Conservation (phyloP, 768 basidiomycete genomes). For the Rubroboletus pulcherrimus region DNA sequence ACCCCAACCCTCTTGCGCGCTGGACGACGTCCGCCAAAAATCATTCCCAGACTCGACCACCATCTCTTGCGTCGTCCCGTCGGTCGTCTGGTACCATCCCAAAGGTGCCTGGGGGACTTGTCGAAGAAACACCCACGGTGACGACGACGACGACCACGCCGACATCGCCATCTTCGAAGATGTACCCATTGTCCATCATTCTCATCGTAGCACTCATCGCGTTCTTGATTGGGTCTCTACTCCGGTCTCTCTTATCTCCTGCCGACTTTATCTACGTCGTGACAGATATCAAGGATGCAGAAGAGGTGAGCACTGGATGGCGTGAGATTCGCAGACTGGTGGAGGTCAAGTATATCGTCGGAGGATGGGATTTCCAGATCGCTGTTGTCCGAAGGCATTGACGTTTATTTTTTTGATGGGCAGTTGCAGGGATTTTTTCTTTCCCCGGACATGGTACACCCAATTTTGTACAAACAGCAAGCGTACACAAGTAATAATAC, state of each 20-base stretch:
- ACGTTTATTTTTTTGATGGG: not conserved
- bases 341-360: conserved; percentile 76
- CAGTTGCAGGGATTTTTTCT: not conserved
- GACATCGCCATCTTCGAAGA: conserved; percentile 3
- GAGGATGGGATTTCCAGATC: conserved; percentile 87
- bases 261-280: conserved; percentile 88
- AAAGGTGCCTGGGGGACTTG: conserved; percentile 38
- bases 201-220: conserved; percentile 80
- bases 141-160: conserved; percentile 3
- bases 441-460: not conserved
- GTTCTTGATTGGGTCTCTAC: conserved; percentile 86
- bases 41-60: conserved; percentile 15
- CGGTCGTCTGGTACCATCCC: conserved; percentile 21
- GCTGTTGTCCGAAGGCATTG: conserved; percentile 76
- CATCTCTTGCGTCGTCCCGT: conserved; percentile 22
- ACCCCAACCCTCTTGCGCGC: conserved; percentile 54
- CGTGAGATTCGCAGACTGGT: conserved; percentile 79
- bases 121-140: not conserved
- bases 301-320: conserved; percentile 61
- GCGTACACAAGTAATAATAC: not conserved
- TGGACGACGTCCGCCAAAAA: conserved; percentile 38
- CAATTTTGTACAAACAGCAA: conserved; percentile 11
- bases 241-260: conserved; percentile 84
- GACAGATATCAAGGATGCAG: conserved; percentile 50
- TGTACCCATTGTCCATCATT: conserved; percentile 51